phyloP scores from a whole-genome alignment of 805 yeast genomes.

The Candida insectalens region DNA sequence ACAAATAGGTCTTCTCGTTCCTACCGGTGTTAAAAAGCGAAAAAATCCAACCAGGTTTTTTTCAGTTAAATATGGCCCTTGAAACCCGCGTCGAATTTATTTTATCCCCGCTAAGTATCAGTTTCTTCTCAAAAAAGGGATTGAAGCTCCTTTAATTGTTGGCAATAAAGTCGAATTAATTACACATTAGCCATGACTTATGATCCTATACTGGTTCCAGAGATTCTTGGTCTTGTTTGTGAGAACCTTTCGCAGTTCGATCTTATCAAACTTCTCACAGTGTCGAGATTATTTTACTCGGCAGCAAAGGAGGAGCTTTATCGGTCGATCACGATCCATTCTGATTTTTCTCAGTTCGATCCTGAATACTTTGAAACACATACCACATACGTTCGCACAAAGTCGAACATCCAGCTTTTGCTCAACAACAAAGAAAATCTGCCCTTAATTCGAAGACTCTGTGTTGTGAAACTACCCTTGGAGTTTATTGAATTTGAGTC shows the following conservation, averaged over 20 bases:
- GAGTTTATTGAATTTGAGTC: slow-evolving; percentile 21
- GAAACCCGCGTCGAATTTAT: no score
- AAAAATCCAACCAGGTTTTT: no score
- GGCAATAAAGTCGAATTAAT: no score
- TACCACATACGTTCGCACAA: slow-evolving; percentile 5
- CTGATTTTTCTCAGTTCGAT: slow-evolving; percentile 17
- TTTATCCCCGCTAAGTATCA: neutral
- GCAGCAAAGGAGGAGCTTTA: slow-evolving; percentile 10
- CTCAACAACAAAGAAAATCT: slow-evolving; percentile 4
- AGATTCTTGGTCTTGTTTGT: slow-evolving; percentile 11
- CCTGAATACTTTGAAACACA: slow-evolving; percentile 9
- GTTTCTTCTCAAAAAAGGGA: no score
- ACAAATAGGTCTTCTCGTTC: no score
- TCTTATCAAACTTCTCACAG: slow-evolving; percentile 8
- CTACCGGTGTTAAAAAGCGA: no score
- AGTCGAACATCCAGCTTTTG: slow-evolving; percentile 8
- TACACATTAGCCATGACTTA: neutral
- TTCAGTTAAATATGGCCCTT: no score
- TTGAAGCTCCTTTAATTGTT: no score
- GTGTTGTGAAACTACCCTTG: slow-evolving; percentile 13
- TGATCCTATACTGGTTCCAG: slow-evolving; percentile 9
- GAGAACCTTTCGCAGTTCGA: slow-evolving; percentile 17
- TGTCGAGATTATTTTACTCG: slow-evolving; percentile 5
- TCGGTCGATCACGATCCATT: slow-evolving; percentile 14
- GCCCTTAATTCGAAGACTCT: slow-evolving; percentile 7